Conservation (phyloP, 495 filamentous ascomycete species). For the Podospora didyma region DNA sequence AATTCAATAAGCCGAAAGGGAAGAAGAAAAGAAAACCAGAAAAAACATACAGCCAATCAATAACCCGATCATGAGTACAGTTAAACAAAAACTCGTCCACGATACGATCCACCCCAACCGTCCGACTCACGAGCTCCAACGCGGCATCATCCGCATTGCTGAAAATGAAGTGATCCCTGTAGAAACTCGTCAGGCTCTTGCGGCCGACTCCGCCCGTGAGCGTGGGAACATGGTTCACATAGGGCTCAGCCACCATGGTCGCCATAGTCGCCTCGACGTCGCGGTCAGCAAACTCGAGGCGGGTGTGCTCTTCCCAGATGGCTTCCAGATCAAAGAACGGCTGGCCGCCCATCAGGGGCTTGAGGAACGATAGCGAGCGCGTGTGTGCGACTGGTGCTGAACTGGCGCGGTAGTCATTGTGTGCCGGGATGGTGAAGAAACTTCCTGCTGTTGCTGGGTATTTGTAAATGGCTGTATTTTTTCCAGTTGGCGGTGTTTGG, state of each 20-base stretch:
- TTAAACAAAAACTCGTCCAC: constrained; percentile 55
- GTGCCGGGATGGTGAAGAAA: constrained; percentile 40
- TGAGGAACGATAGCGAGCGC: constrained; percentile 47
- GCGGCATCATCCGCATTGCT: constrained; percentile 62
- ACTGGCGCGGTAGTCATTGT: constrained; percentile 32
- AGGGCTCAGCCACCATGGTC: constrained; percentile 57
- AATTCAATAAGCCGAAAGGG: background rate
- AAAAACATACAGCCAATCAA: constrained; percentile 67
- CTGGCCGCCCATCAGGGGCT: constrained; percentile 44
- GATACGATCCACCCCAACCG: constrained; percentile 53
- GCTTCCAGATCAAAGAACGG: constrained; percentile 57
- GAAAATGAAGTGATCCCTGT: constrained; percentile 69
- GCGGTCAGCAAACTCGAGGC: constrained; percentile 50
- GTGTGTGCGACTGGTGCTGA: constrained; percentile 47
- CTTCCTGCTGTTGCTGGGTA: constrained; percentile 30
- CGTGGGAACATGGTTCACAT: constrained; percentile 57
- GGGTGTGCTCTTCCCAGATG: constrained; percentile 59
- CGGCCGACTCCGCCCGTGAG: constrained; percentile 71
- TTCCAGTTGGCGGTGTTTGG: too few species aligned
- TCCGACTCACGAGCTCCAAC: constrained; percentile 69
- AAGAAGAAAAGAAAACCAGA: background rate
- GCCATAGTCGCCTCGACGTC: constrained; percentile 53
- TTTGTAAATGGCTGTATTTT: constrained; percentile 5
- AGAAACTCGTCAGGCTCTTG: constrained; percentile 64
- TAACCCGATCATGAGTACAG: constrained; percentile 67